Percentiles rank a stretch among this genome's conserved stretches.
phyloP scores from a whole-genome alignment of 306 rosid genomes.

The Cucumis cinereus region DNA sequence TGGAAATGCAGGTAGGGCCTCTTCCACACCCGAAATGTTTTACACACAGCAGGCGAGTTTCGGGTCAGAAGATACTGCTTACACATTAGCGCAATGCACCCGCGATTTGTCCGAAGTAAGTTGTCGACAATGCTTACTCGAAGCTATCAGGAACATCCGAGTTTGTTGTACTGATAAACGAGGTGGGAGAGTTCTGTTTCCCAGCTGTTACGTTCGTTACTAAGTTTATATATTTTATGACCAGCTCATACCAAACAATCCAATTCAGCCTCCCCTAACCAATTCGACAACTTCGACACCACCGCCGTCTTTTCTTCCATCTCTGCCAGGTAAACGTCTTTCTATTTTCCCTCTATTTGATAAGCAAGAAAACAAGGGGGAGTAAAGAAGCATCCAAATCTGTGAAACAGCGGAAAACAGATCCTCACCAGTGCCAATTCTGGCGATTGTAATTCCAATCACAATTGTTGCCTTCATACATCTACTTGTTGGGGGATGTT shows the following conservation, averaged over 20 bases:
- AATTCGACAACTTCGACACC: neutral
- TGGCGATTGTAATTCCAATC: constrained; percentile 8
- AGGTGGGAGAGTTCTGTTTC: constrained; percentile 12
- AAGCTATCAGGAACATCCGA: neutral
- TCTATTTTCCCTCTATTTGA: too few relatives aligned
- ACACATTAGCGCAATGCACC: constrained; percentile 25
- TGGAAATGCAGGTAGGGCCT: neutral
- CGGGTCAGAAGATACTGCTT: neutral
- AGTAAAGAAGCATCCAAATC: too few relatives aligned
- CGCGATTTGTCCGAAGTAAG: neutral
- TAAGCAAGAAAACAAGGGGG: too few relatives aligned
- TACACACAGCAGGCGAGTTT: neutral
- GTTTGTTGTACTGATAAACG: neutral
- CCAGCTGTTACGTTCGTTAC: constrained; percentile 23
- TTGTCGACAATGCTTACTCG: constrained; percentile 10
- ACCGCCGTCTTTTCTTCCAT: neutral
- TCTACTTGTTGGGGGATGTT: neutral
- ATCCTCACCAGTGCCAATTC: neutral
- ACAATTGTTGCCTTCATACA: neutral
- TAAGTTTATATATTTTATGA: neutral
- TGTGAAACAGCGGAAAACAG: neutral
- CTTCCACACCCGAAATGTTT: neutral
- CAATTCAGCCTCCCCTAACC: neutral
- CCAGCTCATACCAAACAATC: neutral
- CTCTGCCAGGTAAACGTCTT: neutral